Evolutionary conservation across 805 yeast species (phyloP).

Genomic region (Ogataea sp.): DNA sequence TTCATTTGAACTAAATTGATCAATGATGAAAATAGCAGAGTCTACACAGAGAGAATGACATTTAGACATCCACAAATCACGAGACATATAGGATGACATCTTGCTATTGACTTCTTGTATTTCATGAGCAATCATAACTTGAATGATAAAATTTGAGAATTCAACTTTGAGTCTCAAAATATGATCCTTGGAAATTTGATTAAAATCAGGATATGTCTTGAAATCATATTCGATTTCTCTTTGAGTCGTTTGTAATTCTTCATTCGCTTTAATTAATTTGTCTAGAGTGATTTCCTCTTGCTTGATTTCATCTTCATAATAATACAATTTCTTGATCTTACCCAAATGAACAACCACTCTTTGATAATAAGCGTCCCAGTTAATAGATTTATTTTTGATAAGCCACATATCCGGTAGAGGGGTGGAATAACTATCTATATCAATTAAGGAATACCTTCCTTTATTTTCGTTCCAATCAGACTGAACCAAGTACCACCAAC

Average conservation of each 20-base stretch:
- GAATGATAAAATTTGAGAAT: constrained; percentile 11
- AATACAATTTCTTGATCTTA: constrained; percentile 18
- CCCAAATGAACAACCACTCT: constrained; percentile 15
- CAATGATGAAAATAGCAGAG: constrained; percentile 13
- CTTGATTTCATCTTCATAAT: constrained; percentile 15
- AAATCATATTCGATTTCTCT: constrained; percentile 11
- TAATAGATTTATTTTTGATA: constrained; percentile 5
- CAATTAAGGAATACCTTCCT: constrained; percentile 16
- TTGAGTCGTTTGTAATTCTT: constrained; percentile 17
- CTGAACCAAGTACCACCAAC: constrained; percentile 24
- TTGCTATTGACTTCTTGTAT: constrained; percentile 20
- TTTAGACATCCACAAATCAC: constrained; percentile 15
- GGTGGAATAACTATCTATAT: constrained; percentile 14
- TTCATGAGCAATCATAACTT: constrained; percentile 14
- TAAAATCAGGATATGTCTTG: constrained; percentile 11
- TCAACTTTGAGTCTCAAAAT: constrained; percentile 7
- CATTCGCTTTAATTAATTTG: constrained; percentile 15
- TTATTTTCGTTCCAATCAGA: constrained; percentile 27
- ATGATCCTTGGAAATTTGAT: constrained; percentile 6
- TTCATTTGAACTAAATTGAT: constrained; percentile 7
- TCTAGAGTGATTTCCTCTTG: constrained; percentile 9
- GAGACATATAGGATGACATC: constrained; percentile 19
- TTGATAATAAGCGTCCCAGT: constrained; percentile 18
- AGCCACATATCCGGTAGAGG: constrained; percentile 18
- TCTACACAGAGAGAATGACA: constrained; percentile 15